Percentiles rank a stretch among this genome's conserved stretches.
phyloP scores from a whole-genome alignment of 169 alveolate species.

The Amoebophrya sp. region DNA sequence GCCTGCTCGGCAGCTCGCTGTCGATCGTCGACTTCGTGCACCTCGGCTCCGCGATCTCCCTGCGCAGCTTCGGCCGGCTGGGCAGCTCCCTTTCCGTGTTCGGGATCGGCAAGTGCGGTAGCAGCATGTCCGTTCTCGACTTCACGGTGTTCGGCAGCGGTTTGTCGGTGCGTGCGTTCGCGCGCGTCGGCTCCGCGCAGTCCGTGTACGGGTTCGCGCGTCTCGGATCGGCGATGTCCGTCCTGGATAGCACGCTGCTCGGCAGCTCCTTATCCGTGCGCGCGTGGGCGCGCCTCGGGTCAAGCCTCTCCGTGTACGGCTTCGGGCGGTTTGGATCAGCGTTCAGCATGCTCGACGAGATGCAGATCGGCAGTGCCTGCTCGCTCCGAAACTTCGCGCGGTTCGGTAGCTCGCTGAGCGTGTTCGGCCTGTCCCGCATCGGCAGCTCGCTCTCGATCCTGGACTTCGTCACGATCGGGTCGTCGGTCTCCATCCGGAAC shows the following conservation, averaged over 20 bases:
- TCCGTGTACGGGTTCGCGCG: slow-evolving; percentile 21
- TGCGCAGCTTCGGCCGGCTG: slow-evolving; percentile 6
- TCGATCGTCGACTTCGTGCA: slow-evolving; percentile 5
- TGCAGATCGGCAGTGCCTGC: slow-evolving; percentile 22
- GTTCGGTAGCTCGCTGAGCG: slow-evolving; percentile 14
- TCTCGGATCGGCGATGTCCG: background rate
- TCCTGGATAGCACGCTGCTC: too few relatives aligned
- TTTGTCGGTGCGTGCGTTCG: slow-evolving; percentile 2
- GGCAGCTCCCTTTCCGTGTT: slow-evolving; percentile 10
- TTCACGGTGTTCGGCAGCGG: background rate
- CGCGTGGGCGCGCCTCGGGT: background rate
- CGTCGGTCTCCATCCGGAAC: background rate
- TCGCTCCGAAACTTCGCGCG: slow-evolving; percentile 8
- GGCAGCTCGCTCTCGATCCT: background rate
- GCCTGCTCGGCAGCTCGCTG: slow-evolving; percentile 5
- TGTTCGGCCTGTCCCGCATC: slow-evolving; percentile 14
- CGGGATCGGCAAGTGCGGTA: slow-evolving; percentile 14
- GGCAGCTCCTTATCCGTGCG: too few relatives aligned
- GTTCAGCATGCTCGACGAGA: background rate
- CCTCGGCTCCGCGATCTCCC: slow-evolving; percentile 6
- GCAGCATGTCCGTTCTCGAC: slow-evolving; percentile 14
- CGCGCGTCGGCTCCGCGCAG: slow-evolving; percentile 9
- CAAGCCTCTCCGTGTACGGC: background rate
- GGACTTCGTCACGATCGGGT: slow-evolving; percentile 7
- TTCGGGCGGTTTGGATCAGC: background rate